Evolutionary conservation across 2,329 filamentous ascomycete genomes (phyloP), one percentile per base, ranked within the genome.

Genomic region (Ophiostoma sp.): DNA sequence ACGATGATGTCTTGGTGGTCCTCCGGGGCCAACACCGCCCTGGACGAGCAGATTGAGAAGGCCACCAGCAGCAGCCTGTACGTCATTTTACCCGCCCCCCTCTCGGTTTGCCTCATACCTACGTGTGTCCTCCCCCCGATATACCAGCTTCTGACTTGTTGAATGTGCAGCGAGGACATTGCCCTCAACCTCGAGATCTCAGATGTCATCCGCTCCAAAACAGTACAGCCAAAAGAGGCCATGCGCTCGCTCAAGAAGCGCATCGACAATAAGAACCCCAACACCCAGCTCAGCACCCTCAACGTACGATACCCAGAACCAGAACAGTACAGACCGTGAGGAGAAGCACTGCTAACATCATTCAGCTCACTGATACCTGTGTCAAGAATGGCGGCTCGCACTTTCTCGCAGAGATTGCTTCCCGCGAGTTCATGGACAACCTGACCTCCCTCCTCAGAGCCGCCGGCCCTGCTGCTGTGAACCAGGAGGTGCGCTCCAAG

Each of bases 361-460:
- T 5, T 2, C 65, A 87, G 92, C 89, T 99, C 75, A 97, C 93
- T 72, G 95, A 99, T 81, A 98, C 95, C 0, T 99, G 95, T 77
- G 93, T 98, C 71, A 99, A 99, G 82, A 99, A 99, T 82, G 95
- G 95, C 70, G 95, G 95, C 73, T 86, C 90, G 52, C 95, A 99
- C 79, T 99, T 99, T 78, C 88, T 99, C 65, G 85, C 89, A 73
- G 95, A 99, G 81, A 95, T 99, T 74, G 94, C 95, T 55, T 97
- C 94, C 18, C 88, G 93, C 72, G 95, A 99, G 81, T 99, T 98
- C 76, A 96, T 99, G 90, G 95, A 99, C 80, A 97, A 97, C 76
- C 81, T 99, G 66, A 89, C 92, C 18, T 97, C 94, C 45, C 84
- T 99, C 16, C 84, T 99, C 44, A 93, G 94, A 76, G 90, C 91